Base-by-base conservation (phyloP, 2,329 filamentous ascomycete genomes). In the Verticillium isaacii region DNA sequence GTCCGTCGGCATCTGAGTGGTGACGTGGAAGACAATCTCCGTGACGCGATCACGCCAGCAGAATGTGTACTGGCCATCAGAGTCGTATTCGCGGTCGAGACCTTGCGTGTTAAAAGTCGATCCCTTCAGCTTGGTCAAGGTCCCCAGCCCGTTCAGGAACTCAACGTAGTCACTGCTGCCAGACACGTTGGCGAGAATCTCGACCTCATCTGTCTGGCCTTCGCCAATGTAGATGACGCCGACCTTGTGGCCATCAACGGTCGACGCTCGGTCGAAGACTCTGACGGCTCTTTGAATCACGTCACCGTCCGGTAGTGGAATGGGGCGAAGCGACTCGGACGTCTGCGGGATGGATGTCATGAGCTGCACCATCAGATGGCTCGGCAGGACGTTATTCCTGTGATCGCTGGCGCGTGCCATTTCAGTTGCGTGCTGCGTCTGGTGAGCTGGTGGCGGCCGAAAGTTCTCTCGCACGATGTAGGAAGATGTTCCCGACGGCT, bases 1-100 rank as follows among this genome's bases (percentile, higher is more conserved):
- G 71, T 96, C 85, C 11, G 92, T 97, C 1, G 95, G 95, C 95
- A 99, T 99, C 82, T 98, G 93, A 4, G 94, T 99, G 5, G 91
- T 92, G 60, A 98, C 89, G 72, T 98, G 95, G 75, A 96, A 99
- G 34, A 98, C 89, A 55, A 99, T 91, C 73, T 98, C 95, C 5
- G 93, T 95, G 62, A 97, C 92, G 54, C 93, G 86, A 73, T 98
- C 95, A 64, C 93, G 90, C 93, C 95, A 99, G 70, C 92, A 94
- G 71, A 94, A 93, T 0, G 93, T 92, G 73, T 90, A 92, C 69
- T 93, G 86, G 36, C 95, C 95, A 73, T 99, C 95, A 1, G 82
- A 82, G 69, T 94, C 89, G 67, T 88, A 85, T 64, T 87, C 82
- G 34, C 88, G 86, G 73, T 98, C 93, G 32, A 99, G 79, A 3